Evolutionary conservation across 148 eudicot species (phyloP).

Genomic region (Arbutus unedo): DNA sequence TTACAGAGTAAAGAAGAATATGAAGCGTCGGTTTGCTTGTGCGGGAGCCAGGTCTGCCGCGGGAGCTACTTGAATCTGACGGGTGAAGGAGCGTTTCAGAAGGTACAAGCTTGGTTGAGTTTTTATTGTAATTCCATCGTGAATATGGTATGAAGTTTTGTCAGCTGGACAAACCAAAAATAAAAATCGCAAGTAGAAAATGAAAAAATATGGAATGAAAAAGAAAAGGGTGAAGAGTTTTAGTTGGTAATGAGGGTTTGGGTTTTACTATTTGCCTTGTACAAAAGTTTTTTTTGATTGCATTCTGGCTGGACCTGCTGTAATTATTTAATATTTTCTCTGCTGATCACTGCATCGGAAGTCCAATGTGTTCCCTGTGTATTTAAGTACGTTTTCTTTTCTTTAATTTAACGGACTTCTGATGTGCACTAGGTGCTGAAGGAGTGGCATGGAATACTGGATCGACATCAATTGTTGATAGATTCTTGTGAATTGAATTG

Average conservation of each 20-base stretch:
- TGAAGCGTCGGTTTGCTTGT: conserved; percentile 95
- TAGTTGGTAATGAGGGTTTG: background rate
- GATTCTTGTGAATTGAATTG: conserved; percentile 89
- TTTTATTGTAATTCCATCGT: background rate
- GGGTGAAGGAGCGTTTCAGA: conserved; percentile 93
- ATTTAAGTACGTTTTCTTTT: background rate
- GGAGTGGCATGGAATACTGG: conserved; percentile 86
- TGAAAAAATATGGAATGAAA: background rate
- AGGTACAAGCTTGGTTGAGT: conserved; percentile 40
- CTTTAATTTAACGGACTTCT: conserved; percentile 2
- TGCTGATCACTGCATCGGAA: background rate
- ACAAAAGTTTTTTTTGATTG: background rate
- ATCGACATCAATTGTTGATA: conserved; percentile 69
- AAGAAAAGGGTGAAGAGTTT: background rate
- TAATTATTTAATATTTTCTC: background rate
- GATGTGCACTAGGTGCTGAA: conserved; percentile 61
- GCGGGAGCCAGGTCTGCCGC: conserved; percentile 98
- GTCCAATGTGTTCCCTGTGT: background rate
- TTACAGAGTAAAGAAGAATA: conserved; percentile 95
- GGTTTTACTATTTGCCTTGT: background rate
- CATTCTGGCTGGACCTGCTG: conserved; percentile 7
- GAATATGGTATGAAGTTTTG: background rate
- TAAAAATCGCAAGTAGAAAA: background rate
- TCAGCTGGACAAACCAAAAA: background rate
- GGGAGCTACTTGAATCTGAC: conserved; percentile 93